Conservation (phyloP, 805 yeast species). For the Wickerhamomyces bovis region DNA sequence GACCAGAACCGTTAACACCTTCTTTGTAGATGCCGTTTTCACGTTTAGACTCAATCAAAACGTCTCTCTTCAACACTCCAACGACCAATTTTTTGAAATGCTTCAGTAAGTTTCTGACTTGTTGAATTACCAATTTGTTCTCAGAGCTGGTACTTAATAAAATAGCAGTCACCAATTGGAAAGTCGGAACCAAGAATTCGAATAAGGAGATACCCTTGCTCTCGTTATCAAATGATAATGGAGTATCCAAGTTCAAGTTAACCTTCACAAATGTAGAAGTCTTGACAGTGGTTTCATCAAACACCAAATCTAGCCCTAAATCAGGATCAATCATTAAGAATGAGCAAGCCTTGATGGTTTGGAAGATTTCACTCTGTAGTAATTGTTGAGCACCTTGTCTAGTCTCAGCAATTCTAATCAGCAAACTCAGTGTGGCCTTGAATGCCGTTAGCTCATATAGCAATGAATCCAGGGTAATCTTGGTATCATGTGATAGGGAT, state of each 20-base stretch:
- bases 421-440: conserved; percentile 61
- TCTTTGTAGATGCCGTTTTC: conserved; percentile 22
- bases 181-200: conserved; percentile 66
- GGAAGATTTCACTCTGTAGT: conserved; percentile 67
- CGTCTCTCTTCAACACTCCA: conserved; percentile 59
- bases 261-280: conserved; percentile 33
- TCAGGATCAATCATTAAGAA: conserved; percentile 73
- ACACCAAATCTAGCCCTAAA: conserved; percentile 54
- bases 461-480: conserved; percentile 44
- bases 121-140: conserved; percentile 50
- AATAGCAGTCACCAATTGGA: conserved; percentile 64
- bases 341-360: conserved; percentile 47
- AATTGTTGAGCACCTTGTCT: conserved; percentile 73
- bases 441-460: conserved; percentile 74
- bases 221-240: conserved; percentile 32
- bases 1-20: conserved; percentile 27
- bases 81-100: conserved; percentile 50
- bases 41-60: conserved; percentile 27
- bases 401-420: conserved; percentile 70
- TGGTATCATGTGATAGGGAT: conserved; percentile 27
- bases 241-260: conserved; percentile 47
- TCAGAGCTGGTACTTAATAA: conserved; percentile 73
- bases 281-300: conserved; percentile 30
- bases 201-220: conserved; percentile 43
- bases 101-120: conserved; percentile 44